These are phyloP conservation scores for Tritrichomonas foetus DNA, from an alignment of 208 protist species.

Conservation along the genomic window DNA sequence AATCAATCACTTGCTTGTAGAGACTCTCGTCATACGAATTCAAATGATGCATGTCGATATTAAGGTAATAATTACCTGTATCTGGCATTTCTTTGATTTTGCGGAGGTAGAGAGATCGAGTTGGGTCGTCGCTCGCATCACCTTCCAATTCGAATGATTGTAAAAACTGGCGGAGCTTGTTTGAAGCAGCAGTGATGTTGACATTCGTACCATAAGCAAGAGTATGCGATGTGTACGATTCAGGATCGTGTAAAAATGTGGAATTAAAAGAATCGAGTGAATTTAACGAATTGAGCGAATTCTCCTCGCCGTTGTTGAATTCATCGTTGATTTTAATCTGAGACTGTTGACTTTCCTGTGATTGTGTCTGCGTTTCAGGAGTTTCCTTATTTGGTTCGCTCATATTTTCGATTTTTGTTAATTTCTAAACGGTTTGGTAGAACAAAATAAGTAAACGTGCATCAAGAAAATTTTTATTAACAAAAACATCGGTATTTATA, in stretches of 20 bases:
- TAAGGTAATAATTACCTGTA: background rate
- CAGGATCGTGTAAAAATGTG: background rate
- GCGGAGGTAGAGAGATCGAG: background rate
- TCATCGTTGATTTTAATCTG: background rate
- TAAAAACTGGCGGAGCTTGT: background rate
- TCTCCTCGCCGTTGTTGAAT: background rate
- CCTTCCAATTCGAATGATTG: background rate
- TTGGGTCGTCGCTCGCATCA: background rate
- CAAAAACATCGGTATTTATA: too few relatives aligned
- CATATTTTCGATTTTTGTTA: too few relatives aligned
- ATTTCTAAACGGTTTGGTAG: too few relatives aligned
- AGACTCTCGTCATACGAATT: background rate
- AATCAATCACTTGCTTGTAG: background rate
- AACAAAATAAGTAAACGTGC: too few relatives aligned
- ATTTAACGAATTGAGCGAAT: background rate
- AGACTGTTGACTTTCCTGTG: background rate
- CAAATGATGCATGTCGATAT: constrained; percentile 10
- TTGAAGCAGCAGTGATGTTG: background rate
- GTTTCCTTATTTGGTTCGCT: too few relatives aligned
- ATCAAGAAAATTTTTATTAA: too few relatives aligned
- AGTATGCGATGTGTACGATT: constrained; percentile 5
- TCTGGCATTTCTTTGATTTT: constrained; percentile 7
- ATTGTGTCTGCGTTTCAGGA: background rate
- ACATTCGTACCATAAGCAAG: constrained; percentile 28
- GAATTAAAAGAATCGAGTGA: background rate